A percentile compares a stretch with the other conserved stretches of the same genome.
These are phyloP conservation scores for Phalaenopsis equestris DNA, from an alignment of 106 monocot species.

Conservation along the genomic window DNA sequence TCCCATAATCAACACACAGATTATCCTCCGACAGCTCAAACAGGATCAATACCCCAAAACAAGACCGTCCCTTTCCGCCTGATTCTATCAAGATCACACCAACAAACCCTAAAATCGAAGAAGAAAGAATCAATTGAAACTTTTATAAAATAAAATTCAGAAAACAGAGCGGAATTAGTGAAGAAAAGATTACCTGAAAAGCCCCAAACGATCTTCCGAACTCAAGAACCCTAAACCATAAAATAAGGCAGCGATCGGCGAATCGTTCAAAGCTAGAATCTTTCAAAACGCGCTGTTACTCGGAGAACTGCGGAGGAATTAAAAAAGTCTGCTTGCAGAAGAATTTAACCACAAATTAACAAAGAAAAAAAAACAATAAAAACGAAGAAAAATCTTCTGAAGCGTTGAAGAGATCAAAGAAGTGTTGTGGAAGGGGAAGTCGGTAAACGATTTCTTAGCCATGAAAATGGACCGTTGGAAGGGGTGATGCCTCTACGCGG, in stretches of 20 bases:
- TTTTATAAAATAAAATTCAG: too few species aligned
- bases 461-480: constrained; percentile 2
- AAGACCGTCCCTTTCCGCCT: too few species aligned
- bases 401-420: too few species aligned
- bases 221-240: background rate
- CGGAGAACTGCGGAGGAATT: background rate
- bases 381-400: too few species aligned
- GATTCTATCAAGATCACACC: too few species aligned
- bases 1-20: too few species aligned
- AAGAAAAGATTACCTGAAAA: background rate
- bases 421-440: background rate
- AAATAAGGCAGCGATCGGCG: background rate
- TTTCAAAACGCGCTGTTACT: background rate
- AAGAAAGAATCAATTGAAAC: too few species aligned
- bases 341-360: background rate
- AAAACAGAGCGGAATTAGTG: background rate
- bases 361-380: background rate
- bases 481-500: background rate
- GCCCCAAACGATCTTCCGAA: background rate
- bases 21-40: too few species aligned
- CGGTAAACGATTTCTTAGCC: background rate
- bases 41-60: too few species aligned
- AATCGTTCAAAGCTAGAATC: background rate
- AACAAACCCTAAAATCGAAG: too few species aligned
- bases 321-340: background rate